These are phyloP conservation scores for Globisporangium sylvaticum DNA, from an alignment of 352 stramenopile species.

Conservation along the genomic window DNA sequence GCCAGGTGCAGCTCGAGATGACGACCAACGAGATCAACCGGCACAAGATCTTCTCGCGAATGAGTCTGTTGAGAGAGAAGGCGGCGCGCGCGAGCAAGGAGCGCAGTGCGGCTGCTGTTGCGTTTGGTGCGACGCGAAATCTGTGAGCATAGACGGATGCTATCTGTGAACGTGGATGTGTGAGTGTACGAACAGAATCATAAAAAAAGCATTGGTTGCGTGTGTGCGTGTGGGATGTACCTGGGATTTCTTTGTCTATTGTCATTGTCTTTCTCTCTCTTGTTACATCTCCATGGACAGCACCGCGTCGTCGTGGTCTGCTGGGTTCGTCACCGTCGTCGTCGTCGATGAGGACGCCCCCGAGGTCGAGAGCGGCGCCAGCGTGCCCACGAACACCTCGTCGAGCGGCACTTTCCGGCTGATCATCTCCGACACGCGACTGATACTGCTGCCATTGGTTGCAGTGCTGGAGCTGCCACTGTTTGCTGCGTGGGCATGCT, in stretches of 20 bases:
- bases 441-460: constrained; percentile 15
- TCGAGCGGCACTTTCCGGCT: constrained; percentile 32
- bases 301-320: not conserved
- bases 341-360: not conserved
- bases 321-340: not conserved
- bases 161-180: constrained; percentile 1
- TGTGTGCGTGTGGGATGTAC: not conserved
- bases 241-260: not conserved
- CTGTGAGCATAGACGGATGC: not conserved
- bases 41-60: constrained; percentile 74
- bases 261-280: not conserved
- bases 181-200: too few relatives aligned
- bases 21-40: constrained; percentile 69
- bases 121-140: not conserved
- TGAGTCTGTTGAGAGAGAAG: constrained; percentile 61
- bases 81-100: constrained; percentile 19
- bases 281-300: constrained; percentile 12
- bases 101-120: not conserved
- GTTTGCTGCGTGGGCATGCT: constrained; percentile 9
- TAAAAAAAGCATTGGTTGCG: constrained; percentile 1
- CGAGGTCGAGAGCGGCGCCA: constrained; percentile 15
- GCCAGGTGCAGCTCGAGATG: constrained; percentile 62
- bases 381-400: constrained; percentile 31
- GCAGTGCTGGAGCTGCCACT: not conserved
- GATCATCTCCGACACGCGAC: constrained; percentile 8